phyloP scores from a whole-genome alignment of 2,329 filamentous ascomycete genomes.

The Colletotrichum tropicale region DNA sequence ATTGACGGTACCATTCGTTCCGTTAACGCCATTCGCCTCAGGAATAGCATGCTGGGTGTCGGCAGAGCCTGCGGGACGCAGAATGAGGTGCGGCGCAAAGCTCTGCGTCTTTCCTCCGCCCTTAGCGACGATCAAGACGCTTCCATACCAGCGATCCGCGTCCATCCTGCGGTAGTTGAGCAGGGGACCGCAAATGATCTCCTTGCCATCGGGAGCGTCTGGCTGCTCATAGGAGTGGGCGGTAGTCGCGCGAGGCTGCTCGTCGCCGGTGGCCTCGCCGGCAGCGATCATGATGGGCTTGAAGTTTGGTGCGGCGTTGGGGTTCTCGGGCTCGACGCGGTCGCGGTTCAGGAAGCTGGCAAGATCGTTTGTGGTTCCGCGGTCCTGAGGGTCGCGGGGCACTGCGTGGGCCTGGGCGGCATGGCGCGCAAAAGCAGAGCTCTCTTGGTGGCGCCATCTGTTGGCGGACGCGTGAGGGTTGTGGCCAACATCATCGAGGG shows the following conservation, averaged over 20 bases:
- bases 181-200: slow-evolving; percentile 74
- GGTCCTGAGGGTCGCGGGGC: slow-evolving; percentile 45
- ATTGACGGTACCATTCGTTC: slow-evolving; percentile 34
- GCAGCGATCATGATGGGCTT: slow-evolving; percentile 56
- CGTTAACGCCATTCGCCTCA: slow-evolving; percentile 31
- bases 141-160: slow-evolving; percentile 76
- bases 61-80: slow-evolving; percentile 48
- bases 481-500: slow-evolving; percentile 35
- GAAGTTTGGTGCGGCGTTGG: slow-evolving; percentile 38
- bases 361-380: slow-evolving; percentile 53
- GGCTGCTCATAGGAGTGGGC: slow-evolving; percentile 14
- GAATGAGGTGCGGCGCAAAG: slow-evolving; percentile 61
- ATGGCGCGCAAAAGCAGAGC: slow-evolving; percentile 56
- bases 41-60: slow-evolving; percentile 11
- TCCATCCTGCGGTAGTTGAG: slow-evolving; percentile 81
- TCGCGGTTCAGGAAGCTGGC: slow-evolving; percentile 61
- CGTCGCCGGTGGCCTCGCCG: slow-evolving; percentile 34
- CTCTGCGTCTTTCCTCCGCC: slow-evolving; percentile 68
- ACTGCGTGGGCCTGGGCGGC: slow-evolving; percentile 38
- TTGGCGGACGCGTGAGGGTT: slow-evolving; percentile 63
- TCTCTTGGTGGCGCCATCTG: slow-evolving; percentile 70
- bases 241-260: slow-evolving; percentile 17
- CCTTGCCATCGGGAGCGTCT: slow-evolving; percentile 49
- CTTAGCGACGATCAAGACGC: slow-evolving; percentile 80
- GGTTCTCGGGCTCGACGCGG: slow-evolving; percentile 48